Conservation (phyloP, 2,329 filamentous ascomycete genomes). For the Trichoderma sp. region DNA sequence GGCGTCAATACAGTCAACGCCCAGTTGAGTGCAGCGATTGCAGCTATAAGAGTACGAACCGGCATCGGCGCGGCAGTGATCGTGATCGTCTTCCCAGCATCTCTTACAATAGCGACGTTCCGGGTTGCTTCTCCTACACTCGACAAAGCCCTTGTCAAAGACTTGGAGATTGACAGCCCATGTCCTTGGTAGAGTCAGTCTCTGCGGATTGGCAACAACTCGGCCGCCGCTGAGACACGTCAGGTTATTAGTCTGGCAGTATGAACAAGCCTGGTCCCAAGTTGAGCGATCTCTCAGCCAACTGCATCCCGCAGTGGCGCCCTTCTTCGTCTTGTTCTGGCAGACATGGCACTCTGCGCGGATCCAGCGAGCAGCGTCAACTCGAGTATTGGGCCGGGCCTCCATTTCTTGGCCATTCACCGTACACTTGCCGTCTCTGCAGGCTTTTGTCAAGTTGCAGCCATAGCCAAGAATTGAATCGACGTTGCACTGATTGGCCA, state of each 20-base stretch:
- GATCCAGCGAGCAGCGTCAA: slow-evolving; percentile 33
- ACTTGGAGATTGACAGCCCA: slow-evolving; percentile 29
- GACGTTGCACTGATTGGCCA: slow-evolving; percentile 32
- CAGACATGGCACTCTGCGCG: slow-evolving; percentile 36
- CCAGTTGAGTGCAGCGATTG: slow-evolving; percentile 38
- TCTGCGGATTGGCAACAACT: slow-evolving; percentile 26
- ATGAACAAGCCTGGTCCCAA: slow-evolving; percentile 34
- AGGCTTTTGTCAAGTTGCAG: slow-evolving; percentile 30
- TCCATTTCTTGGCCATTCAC: slow-evolving; percentile 27
- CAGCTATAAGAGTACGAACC: slow-evolving; percentile 32
- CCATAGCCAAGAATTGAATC: slow-evolving; percentile 32
- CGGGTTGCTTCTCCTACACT: slow-evolving; percentile 29
- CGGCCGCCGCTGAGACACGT: slow-evolving; percentile 33
- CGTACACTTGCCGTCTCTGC: slow-evolving; percentile 25
- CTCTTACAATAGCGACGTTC: slow-evolving; percentile 31
- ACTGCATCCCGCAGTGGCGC: slow-evolving; percentile 29
- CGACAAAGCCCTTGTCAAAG: slow-evolving; percentile 31
- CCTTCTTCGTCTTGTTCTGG: slow-evolving; percentile 27
- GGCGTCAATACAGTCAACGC: slow-evolving; percentile 37
- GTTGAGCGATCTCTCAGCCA: slow-evolving; percentile 33
- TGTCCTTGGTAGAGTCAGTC: slow-evolving; percentile 18
- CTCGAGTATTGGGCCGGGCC: slow-evolving; percentile 30
- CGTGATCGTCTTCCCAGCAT: slow-evolving; percentile 27
- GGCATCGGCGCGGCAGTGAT: slow-evolving; percentile 33
- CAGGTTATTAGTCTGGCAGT: slow-evolving; percentile 31